Percentiles rank a stretch among this genome's conserved stretches.
phyloP scores from a whole-genome alignment of 257 asterid genomes.

The Penstemon eatonii region DNA sequence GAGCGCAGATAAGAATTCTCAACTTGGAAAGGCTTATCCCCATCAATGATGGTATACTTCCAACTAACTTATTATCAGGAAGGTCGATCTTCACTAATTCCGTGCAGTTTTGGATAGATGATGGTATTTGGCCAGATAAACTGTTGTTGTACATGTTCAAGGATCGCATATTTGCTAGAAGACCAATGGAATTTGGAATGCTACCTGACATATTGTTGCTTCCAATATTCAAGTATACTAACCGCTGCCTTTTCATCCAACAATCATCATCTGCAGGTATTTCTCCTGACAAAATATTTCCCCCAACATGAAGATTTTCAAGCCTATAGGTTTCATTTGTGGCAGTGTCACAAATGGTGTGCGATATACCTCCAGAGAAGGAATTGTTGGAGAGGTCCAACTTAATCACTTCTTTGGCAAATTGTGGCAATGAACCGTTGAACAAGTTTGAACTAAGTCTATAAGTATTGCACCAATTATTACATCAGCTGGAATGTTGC shows the following conservation, averaged over 20 bases:
- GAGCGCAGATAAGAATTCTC: too few species aligned
- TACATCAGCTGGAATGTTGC: constrained; percentile 8
- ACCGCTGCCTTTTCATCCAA: constrained; percentile 29
- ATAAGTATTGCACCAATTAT: background rate
- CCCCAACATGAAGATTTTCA: background rate
- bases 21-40: constrained; percentile 7
- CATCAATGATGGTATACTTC: constrained; percentile 26
- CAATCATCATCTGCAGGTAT: constrained; percentile 22
- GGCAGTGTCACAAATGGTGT: constrained; percentile 12
- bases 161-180: constrained; percentile 21
- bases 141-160: constrained; percentile 23
- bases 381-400: constrained; percentile 30
- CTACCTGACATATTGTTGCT: constrained; percentile 29
- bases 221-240: constrained; percentile 10
- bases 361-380: constrained; percentile 4
- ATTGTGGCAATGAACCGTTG: constrained; percentile 25
- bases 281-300: constrained; percentile 24
- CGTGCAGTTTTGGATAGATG: constrained; percentile 28
- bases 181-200: constrained; percentile 28
- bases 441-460: constrained; percentile 26
- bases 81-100: constrained; percentile 22
- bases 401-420: background rate
- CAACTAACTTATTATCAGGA: constrained; percentile 16
- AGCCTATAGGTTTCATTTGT: background rate
- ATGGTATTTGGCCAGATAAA: constrained; percentile 27